Conservation (phyloP, 2,329 filamentous ascomycete species). For the Didymellaceae sp. region DNA sequence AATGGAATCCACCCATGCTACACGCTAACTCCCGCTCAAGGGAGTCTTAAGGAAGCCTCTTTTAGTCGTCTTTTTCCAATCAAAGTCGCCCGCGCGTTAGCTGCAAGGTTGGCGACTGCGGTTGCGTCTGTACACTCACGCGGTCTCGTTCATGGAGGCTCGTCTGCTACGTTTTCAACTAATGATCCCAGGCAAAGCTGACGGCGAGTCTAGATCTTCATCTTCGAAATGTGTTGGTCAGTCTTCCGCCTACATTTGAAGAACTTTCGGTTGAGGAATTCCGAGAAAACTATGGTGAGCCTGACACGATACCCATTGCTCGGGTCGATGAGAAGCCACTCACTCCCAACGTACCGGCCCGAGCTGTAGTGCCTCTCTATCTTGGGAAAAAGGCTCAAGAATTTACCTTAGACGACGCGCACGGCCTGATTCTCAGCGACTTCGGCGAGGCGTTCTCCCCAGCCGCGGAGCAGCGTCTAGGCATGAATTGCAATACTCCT, state of each 20-base stretch:
- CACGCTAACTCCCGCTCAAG: slow-evolving; percentile 16
- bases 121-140: slow-evolving; percentile 17
- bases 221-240: slow-evolving; percentile 15
- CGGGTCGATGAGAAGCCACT: slow-evolving; percentile 13
- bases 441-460: slow-evolving; percentile 20
- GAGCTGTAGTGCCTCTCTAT: slow-evolving; percentile 19
- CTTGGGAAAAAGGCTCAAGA: slow-evolving; percentile 18
- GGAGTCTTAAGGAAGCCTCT: slow-evolving; percentile 19
- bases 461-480: slow-evolving; percentile 17
- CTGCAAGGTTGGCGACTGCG: slow-evolving; percentile 13
- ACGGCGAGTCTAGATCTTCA: slow-evolving; percentile 8
- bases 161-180: background rate
- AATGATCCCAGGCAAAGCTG: background rate
- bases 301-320: slow-evolving; percentile 15
- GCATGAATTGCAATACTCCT: slow-evolving; percentile 15
- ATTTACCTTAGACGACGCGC: slow-evolving; percentile 15
- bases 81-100: slow-evolving; percentile 17
- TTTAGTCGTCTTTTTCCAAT: slow-evolving; percentile 19
- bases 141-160: slow-evolving; percentile 17
- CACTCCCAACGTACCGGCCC: slow-evolving; percentile 9
- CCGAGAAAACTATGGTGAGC: slow-evolving; percentile 15
- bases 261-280: slow-evolving; percentile 14
- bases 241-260: slow-evolving; percentile 17
- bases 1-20: slow-evolving; percentile 19
- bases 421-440: slow-evolving; percentile 18